Conservation (phyloP, 371 early-diverging fungal genomes). For the Globomyces sp. region DNA sequence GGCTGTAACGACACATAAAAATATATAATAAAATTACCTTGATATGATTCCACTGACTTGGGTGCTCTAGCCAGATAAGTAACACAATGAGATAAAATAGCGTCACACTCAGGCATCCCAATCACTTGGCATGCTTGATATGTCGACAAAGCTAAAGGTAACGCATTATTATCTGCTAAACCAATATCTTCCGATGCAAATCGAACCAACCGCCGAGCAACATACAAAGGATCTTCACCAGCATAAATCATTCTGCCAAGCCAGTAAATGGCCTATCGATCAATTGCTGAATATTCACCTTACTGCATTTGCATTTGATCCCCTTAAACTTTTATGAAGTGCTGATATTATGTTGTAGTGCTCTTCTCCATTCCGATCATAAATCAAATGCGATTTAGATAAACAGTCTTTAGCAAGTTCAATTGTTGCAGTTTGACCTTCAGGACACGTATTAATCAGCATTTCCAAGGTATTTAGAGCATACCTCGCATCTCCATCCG, state of each 20-base stretch:
- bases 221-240: conserved; percentile 88
- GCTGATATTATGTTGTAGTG: conserved; percentile 89
- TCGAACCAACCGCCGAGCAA: conserved; percentile 68
- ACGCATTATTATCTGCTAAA: conserved; percentile 73
- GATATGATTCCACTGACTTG: conserved; percentile 78
- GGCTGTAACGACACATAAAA: conserved; percentile 33
- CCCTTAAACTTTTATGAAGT: conserved; percentile 65
- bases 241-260: conserved; percentile 82
- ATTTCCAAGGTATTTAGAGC: conserved; percentile 72
- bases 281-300: too few relatives aligned
- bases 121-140: conserved; percentile 80
- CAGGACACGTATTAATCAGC: conserved; percentile 37
- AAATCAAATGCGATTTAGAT: conserved; percentile 73
- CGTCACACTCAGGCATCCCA: conserved; percentile 92
- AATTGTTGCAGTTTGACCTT: conserved; percentile 31
- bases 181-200: conserved; percentile 90
- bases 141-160: conserved; percentile 72
- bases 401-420: conserved; percentile 60
- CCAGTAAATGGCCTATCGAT: conserved; percentile 69
- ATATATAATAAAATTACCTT: conserved; percentile 9
- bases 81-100: conserved; percentile 75
- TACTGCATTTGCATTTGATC: conserved; percentile 34
- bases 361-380: conserved; percentile 82
- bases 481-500: conserved; percentile 74
- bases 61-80: conserved; percentile 74